A percentile compares a stretch with the other conserved stretches of the same genome.
phyloP scores from a whole-genome alignment of 768 basidiomycete genomes.

The Lyophyllum shimeji region DNA sequence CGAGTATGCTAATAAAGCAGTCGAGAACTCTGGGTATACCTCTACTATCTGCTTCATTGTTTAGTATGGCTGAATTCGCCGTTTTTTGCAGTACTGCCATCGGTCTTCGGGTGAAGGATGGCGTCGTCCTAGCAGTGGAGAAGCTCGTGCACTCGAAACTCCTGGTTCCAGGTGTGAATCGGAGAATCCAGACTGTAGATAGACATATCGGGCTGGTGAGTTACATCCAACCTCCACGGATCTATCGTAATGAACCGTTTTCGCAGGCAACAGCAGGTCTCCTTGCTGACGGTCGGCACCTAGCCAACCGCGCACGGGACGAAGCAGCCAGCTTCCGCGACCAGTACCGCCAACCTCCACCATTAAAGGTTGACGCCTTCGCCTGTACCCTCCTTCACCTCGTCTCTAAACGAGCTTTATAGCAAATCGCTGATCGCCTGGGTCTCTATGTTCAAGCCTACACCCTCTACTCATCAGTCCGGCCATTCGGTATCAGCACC shows the following conservation, averaged over 20 bases:
- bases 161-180: conserved; percentile 88
- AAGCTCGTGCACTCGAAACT: conserved; percentile 96
- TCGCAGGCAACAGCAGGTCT: conserved; percentile 88
- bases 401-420: neutral
- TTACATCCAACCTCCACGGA: neutral
- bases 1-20: conserved; percentile 98
- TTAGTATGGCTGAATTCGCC: neutral
- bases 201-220: conserved; percentile 89
- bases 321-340: conserved; percentile 79
- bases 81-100: conserved; percentile 76
- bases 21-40: conserved; percentile 93
- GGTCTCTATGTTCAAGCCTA: conserved; percentile 92
- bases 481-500: conserved; percentile 94
- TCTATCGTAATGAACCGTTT: neutral
- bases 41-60: neutral
- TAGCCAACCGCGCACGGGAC: conserved; percentile 81
- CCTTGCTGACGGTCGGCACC: conserved; percentile 88
- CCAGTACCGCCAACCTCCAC: conserved; percentile 67
- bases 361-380: conserved; percentile 65
- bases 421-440: conserved; percentile 66
- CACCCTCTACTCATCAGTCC: conserved; percentile 96
- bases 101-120: conserved; percentile 92
- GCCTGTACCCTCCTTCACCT: neutral
- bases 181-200: conserved; percentile 92
- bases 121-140: conserved; percentile 95